These are phyloP conservation scores for Candida takata DNA, from an alignment of 805 yeast genomes.

Conservation along the genomic window DNA sequence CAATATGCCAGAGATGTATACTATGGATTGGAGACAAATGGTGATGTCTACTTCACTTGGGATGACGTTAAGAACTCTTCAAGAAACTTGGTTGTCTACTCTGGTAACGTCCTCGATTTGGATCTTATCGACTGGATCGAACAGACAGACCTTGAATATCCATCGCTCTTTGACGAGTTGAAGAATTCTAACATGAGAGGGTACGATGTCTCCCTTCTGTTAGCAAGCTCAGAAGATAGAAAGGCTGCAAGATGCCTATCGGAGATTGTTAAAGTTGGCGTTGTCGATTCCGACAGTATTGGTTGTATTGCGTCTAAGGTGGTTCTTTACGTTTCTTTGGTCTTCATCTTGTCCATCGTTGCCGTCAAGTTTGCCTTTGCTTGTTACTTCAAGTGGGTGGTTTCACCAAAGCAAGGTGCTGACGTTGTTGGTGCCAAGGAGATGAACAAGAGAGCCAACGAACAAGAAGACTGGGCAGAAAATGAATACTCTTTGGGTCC, in stretches of 20 bases:
- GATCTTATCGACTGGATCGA: conserved; percentile 71
- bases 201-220: conserved; percentile 70
- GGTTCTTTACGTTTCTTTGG: conserved; percentile 73
- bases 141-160: conserved; percentile 61
- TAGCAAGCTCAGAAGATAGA: conserved; percentile 59
- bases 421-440: conserved; percentile 48
- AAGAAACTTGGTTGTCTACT: conserved; percentile 78
- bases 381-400: conserved; percentile 80
- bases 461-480: conserved; percentile 83
- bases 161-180: conserved; percentile 60
- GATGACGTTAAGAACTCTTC: conserved; percentile 64
- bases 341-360: conserved; percentile 79
- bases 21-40: conserved; percentile 50
- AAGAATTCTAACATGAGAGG: conserved; percentile 56
- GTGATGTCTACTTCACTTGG: conserved; percentile 87
- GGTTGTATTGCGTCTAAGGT: conserved; percentile 91
- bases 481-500: conserved; percentile 47
- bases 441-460: conserved; percentile 55
- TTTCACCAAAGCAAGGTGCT: conserved; percentile 79
- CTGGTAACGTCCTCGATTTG: conserved; percentile 84
- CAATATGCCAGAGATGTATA: conserved; percentile 59
- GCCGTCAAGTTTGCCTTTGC: conserved; percentile 75
- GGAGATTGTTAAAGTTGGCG: conserved; percentile 85
- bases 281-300: conserved; percentile 78
- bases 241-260: conserved; percentile 73